phyloP scores from a whole-genome alignment of 2,329 filamentous ascomycete species.

The Colletotrichum filicis region DNA sequence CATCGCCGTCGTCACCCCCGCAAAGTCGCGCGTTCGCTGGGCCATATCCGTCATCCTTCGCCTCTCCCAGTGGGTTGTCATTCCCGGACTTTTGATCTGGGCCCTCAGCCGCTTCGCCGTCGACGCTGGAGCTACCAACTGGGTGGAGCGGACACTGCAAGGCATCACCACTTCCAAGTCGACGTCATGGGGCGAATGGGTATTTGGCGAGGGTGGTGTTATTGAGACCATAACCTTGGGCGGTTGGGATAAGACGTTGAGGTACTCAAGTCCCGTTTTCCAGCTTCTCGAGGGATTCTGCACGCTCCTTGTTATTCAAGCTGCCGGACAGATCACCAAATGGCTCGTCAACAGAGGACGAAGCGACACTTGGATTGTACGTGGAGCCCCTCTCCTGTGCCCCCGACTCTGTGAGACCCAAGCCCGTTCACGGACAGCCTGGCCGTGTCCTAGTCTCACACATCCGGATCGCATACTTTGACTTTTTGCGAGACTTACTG shows the following conservation, averaged over 20 bases:
- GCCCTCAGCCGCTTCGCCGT: slow-evolving; percentile 94
- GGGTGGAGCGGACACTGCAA: slow-evolving; percentile 84
- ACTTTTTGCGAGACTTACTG: slow-evolving; percentile 40
- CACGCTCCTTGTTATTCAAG: slow-evolving; percentile 94
- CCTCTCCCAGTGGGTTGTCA: slow-evolving; percentile 85
- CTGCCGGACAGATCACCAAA: slow-evolving; percentile 90
- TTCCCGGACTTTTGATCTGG: slow-evolving; percentile 92
- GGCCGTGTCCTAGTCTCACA: not conserved
- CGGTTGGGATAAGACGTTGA: slow-evolving; percentile 87
- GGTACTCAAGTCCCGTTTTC: slow-evolving; percentile 93
- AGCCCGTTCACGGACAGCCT: not conserved
- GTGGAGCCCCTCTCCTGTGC: slow-evolving; percentile 45
- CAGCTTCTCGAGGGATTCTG: slow-evolving; percentile 97
- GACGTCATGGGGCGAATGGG: slow-evolving; percentile 81
- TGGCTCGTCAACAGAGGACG: slow-evolving; percentile 94
- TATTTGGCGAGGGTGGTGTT: slow-evolving; percentile 87
- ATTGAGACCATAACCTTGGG: slow-evolving; percentile 84
- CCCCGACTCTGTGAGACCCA: not conserved
- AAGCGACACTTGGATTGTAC: slow-evolving; percentile 96
- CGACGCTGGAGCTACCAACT: slow-evolving; percentile 80
- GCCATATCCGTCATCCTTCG: slow-evolving; percentile 76
- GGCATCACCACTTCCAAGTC: slow-evolving; percentile 71
- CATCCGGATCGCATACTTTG: not conserved
- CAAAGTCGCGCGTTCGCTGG: slow-evolving; percentile 79
- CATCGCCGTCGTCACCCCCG: slow-evolving; percentile 84